phyloP scores from a whole-genome alignment of 202 grass and related monocot genomes.

The Saccharum hybrid region DNA sequence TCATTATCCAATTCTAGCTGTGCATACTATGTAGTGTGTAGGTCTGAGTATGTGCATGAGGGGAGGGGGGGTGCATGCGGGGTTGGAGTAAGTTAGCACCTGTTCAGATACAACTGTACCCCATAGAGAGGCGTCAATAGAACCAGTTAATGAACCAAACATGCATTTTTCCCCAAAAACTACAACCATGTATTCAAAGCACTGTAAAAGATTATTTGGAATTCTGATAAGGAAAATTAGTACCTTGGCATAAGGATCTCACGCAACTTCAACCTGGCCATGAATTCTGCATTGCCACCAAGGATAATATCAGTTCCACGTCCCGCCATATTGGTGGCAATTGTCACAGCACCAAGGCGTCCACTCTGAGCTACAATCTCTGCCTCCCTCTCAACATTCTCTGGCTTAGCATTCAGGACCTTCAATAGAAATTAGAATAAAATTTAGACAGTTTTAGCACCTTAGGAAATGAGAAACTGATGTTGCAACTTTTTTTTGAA shows the following conservation, averaged over 20 bases:
- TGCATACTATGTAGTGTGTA: background rate
- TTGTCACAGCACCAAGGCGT: constrained; percentile 88
- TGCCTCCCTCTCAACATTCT: constrained; percentile 97
- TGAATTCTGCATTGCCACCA: constrained; percentile 97
- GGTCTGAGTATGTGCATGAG: background rate
- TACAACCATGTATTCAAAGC: background rate
- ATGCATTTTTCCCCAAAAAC: background rate
- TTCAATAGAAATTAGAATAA: constrained; percentile 53
- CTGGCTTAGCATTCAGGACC: constrained; percentile 98
- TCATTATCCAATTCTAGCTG: background rate
- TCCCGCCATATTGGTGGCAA: constrained; percentile 99
- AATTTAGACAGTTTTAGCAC: constrained; percentile 7
- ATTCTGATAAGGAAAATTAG: constrained; percentile 28
- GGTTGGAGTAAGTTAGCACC: background rate
- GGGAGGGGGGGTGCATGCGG: background rate
- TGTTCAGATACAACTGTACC: background rate
- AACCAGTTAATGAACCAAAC: background rate
- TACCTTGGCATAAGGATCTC: constrained; percentile 97
- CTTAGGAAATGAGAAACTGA: constrained; percentile 16
- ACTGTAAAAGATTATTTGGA: constrained; percentile 14
- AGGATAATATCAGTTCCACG: constrained; percentile 99
- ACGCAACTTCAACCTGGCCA: constrained; percentile 91
- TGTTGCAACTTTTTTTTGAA: background rate
- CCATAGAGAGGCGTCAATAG: background rate
- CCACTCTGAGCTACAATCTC: constrained; percentile 99